phyloP scores from a whole-genome alignment of 2,329 filamentous ascomycete species.

The Neobulgaria alba region DNA sequence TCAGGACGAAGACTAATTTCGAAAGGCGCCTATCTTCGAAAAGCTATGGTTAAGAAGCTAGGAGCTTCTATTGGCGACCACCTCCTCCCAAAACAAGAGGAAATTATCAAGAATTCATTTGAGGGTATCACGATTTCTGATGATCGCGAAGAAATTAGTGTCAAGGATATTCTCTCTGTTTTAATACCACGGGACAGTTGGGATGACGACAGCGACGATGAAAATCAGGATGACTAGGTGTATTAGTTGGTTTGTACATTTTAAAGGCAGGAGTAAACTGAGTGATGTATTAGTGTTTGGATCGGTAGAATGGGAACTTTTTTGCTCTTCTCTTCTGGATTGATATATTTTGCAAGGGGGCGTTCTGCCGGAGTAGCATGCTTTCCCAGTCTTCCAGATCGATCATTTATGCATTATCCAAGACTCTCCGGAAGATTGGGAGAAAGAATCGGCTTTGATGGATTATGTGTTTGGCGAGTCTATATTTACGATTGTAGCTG shows the following conservation, averaged over 20 bases:
- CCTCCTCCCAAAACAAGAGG: slow-evolving; percentile 1
- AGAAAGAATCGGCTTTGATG: background rate
- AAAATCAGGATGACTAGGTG: too few relatives aligned
- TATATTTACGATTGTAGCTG: too few relatives aligned
- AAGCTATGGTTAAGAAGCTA: slow-evolving; percentile 2
- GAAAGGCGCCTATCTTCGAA: slow-evolving; percentile 1
- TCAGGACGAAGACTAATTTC: background rate
- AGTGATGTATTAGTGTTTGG: too few relatives aligned
- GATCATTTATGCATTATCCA: background rate
- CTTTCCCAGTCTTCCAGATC: too few relatives aligned
- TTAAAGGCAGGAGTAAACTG: too few relatives aligned
- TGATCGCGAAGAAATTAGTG: slow-evolving; percentile 1
- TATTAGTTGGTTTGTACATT: too few relatives aligned
- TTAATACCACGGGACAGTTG: slow-evolving; percentile 1
- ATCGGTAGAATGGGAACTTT: too few relatives aligned
- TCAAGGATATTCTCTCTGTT: slow-evolving; percentile 3
- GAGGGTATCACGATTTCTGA: slow-evolving; percentile 1
- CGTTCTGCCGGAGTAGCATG: too few relatives aligned
- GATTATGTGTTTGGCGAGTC: too few relatives aligned
- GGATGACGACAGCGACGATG: slow-evolving; percentile 12
- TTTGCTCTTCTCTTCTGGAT: too few relatives aligned
- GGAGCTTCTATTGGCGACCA: slow-evolving; percentile 1
- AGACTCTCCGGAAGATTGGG: background rate
- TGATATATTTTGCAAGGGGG: too few relatives aligned
- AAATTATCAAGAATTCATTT: slow-evolving; percentile 4